phyloP scores from a whole-genome alignment of 192 early-diverging fungal species.

The Gonapodya sp. region DNA sequence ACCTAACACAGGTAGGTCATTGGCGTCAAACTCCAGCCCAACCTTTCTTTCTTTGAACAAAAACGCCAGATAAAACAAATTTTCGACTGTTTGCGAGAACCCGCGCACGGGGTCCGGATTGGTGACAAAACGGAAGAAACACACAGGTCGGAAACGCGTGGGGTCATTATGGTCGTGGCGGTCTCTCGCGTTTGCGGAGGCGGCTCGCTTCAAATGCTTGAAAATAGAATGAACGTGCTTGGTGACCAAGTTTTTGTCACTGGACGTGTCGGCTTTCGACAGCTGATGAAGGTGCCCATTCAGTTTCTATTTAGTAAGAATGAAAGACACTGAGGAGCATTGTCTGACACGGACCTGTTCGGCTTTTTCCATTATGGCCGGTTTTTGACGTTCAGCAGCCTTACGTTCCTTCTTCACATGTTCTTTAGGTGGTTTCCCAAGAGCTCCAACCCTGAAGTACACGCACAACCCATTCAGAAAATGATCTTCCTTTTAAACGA shows the following conservation, averaged over 20 bases:
- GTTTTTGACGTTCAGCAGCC: not conserved
- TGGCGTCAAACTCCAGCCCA: slow-evolving; percentile 54
- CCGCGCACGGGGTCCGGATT: slow-evolving; percentile 61
- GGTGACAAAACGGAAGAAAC: slow-evolving; percentile 73
- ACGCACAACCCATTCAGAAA: not conserved
- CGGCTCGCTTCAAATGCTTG: slow-evolving; percentile 40
- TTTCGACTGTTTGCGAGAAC: slow-evolving; percentile 90
- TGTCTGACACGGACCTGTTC: not conserved
- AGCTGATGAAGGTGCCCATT: slow-evolving; percentile 25
- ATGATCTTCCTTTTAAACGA: not conserved
- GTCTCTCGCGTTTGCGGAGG: slow-evolving; percentile 36
- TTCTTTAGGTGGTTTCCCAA: not conserved
- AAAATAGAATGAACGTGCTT: slow-evolving; percentile 63
- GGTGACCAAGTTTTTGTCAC: slow-evolving; percentile 81
- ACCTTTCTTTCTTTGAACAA: slow-evolving; percentile 78
- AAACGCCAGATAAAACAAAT: slow-evolving; percentile 96
- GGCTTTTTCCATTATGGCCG: not conserved
- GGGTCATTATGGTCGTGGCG: not conserved
- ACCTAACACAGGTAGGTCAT: slow-evolving; percentile 52
- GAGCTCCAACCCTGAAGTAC: not conserved
- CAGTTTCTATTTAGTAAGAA: too few species aligned
- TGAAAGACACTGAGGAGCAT: not conserved
- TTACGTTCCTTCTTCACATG: not conserved
- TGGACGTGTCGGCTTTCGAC: slow-evolving; percentile 58
- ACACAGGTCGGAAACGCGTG: slow-evolving; percentile 10